Evolutionary conservation across 1,284 basidiomycete genomes (phyloP).

Genomic region (Ustilago vetiveriae): DNA sequence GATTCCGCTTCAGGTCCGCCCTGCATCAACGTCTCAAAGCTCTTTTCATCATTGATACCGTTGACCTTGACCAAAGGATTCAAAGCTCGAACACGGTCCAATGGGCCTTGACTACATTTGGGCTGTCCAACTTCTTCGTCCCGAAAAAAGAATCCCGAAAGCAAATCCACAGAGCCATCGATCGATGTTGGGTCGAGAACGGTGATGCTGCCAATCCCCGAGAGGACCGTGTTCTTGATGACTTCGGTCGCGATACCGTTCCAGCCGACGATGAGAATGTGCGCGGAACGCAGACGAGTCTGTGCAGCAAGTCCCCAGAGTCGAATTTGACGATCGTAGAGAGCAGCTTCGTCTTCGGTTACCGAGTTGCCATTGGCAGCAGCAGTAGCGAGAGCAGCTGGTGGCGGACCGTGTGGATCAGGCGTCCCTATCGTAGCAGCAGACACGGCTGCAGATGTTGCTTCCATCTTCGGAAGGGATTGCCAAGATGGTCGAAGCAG

Average conservation of each 20-base stretch:
- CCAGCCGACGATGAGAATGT: slow-evolving; percentile 84
- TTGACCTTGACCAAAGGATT: slow-evolving; percentile 90
- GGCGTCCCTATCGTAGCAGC: neutral
- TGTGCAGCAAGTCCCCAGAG: slow-evolving; percentile 98
- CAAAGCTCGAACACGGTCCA: slow-evolving; percentile 78
- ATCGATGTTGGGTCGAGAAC: slow-evolving; percentile 69
- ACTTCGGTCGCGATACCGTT: slow-evolving; percentile 90
- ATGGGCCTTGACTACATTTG: slow-evolving; percentile 25
- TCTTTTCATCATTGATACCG: slow-evolving; percentile 54
- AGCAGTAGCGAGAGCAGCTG: neutral
- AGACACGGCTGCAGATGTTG: neutral
- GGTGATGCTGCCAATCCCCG: slow-evolving; percentile 72
- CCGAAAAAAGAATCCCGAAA: slow-evolving; percentile 90
- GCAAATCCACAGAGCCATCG: slow-evolving; percentile 77
- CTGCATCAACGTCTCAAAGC: slow-evolving; percentile 17
- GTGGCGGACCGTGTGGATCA: neutral
- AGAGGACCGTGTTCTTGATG: slow-evolving; percentile 84
- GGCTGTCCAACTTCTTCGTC: slow-evolving; percentile 78
- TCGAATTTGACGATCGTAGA: slow-evolving; percentile 97
- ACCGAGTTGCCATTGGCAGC: slow-evolving; percentile 13
- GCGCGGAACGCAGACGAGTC: slow-evolving; percentile 92
- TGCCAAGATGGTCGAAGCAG: no score
- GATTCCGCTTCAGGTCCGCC: slow-evolving; percentile 41
- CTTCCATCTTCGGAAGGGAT: slow-evolving; percentile 1
- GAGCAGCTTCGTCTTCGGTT: slow-evolving; percentile 77